A percentile compares a stretch with the other conserved stretches of the same genome.
Conservation (phyloP, 176 grass and related monocot species). For the Zea luxurians region DNA sequence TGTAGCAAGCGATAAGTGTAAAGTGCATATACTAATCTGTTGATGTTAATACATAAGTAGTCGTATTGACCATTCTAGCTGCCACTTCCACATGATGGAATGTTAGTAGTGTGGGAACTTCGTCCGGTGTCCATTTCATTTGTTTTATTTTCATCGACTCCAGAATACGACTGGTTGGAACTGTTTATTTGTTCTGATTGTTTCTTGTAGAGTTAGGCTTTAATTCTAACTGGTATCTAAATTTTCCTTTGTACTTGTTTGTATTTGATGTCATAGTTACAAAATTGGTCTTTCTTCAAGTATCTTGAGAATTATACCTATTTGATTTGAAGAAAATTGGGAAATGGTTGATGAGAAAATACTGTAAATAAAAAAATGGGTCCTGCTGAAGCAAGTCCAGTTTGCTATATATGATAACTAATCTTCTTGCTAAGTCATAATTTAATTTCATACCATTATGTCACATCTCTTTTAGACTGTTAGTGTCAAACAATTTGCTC, state of each 20-base stretch:
- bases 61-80: slow-evolving; percentile 17
- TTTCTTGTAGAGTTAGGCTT: background rate
- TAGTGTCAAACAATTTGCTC: slow-evolving; percentile 8
- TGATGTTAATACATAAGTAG: slow-evolving; percentile 33
- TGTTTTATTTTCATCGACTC: slow-evolving; percentile 20
- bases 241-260: slow-evolving; percentile 12
- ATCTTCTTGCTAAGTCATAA: slow-evolving; percentile 8
- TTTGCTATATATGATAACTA: slow-evolving; percentile 3
- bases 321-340: background rate
- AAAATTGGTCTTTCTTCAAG: background rate
- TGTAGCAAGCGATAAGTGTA: slow-evolving; percentile 22
- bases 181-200: background rate
- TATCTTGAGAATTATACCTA: background rate
- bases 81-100: slow-evolving; percentile 20
- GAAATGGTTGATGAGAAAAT: background rate
- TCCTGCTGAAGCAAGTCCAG: slow-evolving; percentile 6
- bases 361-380: background rate
- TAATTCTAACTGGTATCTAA: slow-evolving; percentile 4
- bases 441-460: background rate
- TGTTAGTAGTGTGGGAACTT: background rate
- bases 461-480: background rate
- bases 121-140: background rate
- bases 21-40: slow-evolving; percentile 21
- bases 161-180: background rate
- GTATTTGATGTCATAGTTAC: background rate